phyloP scores from a whole-genome alignment of 2,329 filamentous ascomycete genomes.

The Aspergillus sp. region DNA sequence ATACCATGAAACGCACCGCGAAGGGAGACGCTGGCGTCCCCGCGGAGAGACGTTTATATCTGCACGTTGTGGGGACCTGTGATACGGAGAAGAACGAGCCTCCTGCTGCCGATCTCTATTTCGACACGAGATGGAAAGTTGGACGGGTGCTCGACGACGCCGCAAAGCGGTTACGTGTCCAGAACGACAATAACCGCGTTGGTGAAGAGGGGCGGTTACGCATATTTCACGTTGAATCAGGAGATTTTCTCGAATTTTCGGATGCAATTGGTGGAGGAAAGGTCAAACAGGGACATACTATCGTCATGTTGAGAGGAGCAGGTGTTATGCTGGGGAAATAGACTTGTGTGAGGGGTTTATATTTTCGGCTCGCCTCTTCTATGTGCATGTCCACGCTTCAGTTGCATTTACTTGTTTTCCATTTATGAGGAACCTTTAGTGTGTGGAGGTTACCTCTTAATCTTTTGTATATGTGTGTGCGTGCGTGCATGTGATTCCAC shows the following conservation, averaged over 20 bases:
- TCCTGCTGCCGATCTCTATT: constrained; percentile 75
- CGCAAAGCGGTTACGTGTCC: constrained; percentile 35
- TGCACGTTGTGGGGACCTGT: constrained; percentile 84
- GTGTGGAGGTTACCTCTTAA: too few species aligned
- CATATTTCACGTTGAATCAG: constrained; percentile 89
- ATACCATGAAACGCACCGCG: constrained; percentile 73
- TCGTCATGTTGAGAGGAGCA: constrained; percentile 80
- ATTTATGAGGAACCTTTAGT: too few species aligned
- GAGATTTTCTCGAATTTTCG: constrained; percentile 74
- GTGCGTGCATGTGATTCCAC: too few species aligned
- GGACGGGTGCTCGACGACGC: constrained; percentile 54
- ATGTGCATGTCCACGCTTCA: too few species aligned
- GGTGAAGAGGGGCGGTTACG: constrained; percentile 64
- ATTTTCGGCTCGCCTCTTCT: too few species aligned
- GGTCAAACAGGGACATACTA: constrained; percentile 75
- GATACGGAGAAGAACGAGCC: constrained; percentile 78
- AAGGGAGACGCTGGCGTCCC: constrained; percentile 84
- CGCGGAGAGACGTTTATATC: constrained; percentile 76
- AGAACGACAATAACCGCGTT: constrained; percentile 41
- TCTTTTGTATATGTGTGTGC: too few species aligned
- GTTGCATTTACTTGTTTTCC: too few species aligned
- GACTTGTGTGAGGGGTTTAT: too few species aligned
- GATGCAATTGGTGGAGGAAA: constrained; percentile 68
- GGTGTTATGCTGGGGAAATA: constrained; percentile 63
- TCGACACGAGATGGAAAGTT: constrained; percentile 79